These are phyloP conservation scores for Jaapia argillacea DNA, from an alignment of 768 basidiomycete genomes.

Conservation along the genomic window DNA sequence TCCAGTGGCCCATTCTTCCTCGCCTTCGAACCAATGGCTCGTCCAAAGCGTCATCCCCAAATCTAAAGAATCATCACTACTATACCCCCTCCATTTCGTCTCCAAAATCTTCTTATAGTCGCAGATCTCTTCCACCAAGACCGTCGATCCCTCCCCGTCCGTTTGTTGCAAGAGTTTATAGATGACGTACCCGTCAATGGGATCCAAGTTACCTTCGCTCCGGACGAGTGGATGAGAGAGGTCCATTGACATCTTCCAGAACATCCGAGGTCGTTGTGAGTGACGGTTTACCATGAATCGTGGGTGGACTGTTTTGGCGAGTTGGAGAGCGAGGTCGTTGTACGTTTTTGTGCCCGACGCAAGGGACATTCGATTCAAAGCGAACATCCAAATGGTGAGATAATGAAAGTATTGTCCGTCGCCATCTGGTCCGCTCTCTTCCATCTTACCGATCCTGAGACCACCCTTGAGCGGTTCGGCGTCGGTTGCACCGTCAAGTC, in stretches of 20 bases:
- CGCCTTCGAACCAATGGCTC: constrained; percentile 15
- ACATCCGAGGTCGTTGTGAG: constrained; percentile 13
- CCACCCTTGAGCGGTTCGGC: constrained; percentile 19
- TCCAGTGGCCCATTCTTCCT: constrained; percentile 15
- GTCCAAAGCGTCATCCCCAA: constrained; percentile 22
- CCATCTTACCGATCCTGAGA: constrained; percentile 19
- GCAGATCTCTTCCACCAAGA: constrained; percentile 13
- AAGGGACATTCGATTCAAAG: constrained; percentile 17
- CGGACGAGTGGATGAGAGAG: constrained; percentile 13
- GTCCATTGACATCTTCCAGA: constrained; percentile 21
- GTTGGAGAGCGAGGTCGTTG: constrained; percentile 17
- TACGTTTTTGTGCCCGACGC: constrained; percentile 14
- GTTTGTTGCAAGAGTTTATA: constrained; percentile 14
- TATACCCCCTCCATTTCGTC: constrained; percentile 13
- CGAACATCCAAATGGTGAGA: constrained; percentile 23
- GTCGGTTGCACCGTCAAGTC: constrained; percentile 17
- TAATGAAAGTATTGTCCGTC: constrained; percentile 23
- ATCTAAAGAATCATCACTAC: constrained; percentile 18
- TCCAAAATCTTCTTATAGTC: constrained; percentile 17
- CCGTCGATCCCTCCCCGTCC: constrained; percentile 4
- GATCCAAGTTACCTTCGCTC: constrained; percentile 20
- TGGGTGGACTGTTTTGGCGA: constrained; percentile 19
- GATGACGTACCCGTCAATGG: constrained; percentile 19
- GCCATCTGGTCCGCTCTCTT: constrained; percentile 14
- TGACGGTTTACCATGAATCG: constrained; percentile 14